Conservation (phyloP, 1,139 yeast genomes). For the Nakaseomyces glabratus region DNA sequence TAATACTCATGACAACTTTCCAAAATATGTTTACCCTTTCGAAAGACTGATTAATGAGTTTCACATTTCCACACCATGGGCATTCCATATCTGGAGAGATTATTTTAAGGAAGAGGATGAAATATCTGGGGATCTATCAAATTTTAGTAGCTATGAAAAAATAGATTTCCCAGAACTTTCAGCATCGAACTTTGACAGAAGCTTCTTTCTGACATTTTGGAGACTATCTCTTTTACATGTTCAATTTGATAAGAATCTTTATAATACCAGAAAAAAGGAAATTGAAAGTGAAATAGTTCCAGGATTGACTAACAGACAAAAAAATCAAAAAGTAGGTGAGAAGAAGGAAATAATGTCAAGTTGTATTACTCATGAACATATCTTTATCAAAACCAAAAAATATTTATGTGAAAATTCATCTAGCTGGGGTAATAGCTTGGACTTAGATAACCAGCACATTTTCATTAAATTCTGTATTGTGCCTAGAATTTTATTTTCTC, state of each 20-base stretch:
- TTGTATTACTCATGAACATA: slow-evolving; percentile 28
- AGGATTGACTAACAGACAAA: slow-evolving; percentile 15
- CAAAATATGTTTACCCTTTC: slow-evolving; percentile 37
- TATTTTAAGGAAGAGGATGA: slow-evolving; percentile 7
- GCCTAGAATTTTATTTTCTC: slow-evolving; percentile 72
- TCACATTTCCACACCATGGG: slow-evolving; percentile 56
- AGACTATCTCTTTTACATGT: slow-evolving; percentile 66
- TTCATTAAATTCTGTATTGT: slow-evolving; percentile 59
- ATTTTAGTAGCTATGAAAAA: slow-evolving; percentile 16
- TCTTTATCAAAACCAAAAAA: slow-evolving; percentile 27
- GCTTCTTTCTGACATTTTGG: slow-evolving; percentile 64
- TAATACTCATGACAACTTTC: slow-evolving; percentile 34
- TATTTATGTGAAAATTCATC: slow-evolving; percentile 30
- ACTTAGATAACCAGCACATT: slow-evolving; percentile 24
- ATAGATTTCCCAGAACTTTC: slow-evolving; percentile 28
- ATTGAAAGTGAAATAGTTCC: slow-evolving; percentile 32
- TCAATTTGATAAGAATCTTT: slow-evolving; percentile 43
- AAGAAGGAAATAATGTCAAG: slow-evolving; percentile 27
- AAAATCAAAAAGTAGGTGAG: slow-evolving; percentile 16
- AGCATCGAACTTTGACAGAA: slow-evolving; percentile 36
- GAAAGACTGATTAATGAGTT: slow-evolving; percentile 41
- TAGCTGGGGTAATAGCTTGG: slow-evolving; percentile 16
- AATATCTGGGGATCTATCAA: slow-evolving; percentile 18
- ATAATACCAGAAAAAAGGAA: slow-evolving; percentile 41
- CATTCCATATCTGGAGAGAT: slow-evolving; percentile 69